Conservation (phyloP, 2,329 filamentous ascomycete genomes). For the Coleophoma crateriformis region DNA sequence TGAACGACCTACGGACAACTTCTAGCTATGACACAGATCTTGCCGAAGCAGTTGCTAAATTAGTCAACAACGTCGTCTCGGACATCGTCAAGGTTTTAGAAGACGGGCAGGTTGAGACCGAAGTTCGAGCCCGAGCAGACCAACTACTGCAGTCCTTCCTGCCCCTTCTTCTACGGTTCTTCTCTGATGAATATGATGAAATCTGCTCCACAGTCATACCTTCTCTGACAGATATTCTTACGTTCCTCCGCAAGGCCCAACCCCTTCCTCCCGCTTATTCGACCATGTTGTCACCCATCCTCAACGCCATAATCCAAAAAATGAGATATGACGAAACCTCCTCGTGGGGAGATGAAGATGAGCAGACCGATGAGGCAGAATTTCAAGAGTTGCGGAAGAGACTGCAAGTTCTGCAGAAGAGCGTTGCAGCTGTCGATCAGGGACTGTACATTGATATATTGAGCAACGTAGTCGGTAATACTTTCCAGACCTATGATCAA, state of each 20-base stretch:
- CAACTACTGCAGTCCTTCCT: constrained; percentile 78
- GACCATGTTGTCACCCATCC: constrained; percentile 78
- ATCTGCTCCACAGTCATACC: constrained; percentile 95
- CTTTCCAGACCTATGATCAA: constrained; percentile 75
- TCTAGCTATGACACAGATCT: constrained; percentile 92
- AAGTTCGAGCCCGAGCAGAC: constrained; percentile 69
- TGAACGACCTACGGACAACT: constrained; percentile 74
- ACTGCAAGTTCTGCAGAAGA: constrained; percentile 86
- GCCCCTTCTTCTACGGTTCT: constrained; percentile 85
- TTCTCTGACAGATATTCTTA: constrained; percentile 85
- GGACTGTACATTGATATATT: constrained; percentile 82
- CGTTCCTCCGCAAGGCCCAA: constrained; percentile 78
- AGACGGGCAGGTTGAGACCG: constrained; percentile 51
- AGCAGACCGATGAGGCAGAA: constrained; percentile 93
- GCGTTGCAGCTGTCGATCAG: constrained; percentile 85
- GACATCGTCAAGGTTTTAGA: constrained; percentile 88
- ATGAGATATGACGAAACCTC: constrained; percentile 97
- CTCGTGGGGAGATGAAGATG: constrained; percentile 88
- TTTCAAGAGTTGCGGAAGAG: constrained; percentile 92
- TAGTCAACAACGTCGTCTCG: constrained; percentile 83
- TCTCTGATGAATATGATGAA: constrained; percentile 97
- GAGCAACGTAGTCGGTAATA: constrained; percentile 80
- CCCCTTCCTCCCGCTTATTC: constrained; percentile 69
- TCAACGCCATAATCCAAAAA: constrained; percentile 89
- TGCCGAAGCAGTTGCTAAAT: constrained; percentile 88